A percentile compares a stretch with the other conserved stretches of the same genome.
These are phyloP conservation scores for Ceratocystis colombiana DNA, from an alignment of 2,329 filamentous ascomycete species.

Conservation along the genomic window DNA sequence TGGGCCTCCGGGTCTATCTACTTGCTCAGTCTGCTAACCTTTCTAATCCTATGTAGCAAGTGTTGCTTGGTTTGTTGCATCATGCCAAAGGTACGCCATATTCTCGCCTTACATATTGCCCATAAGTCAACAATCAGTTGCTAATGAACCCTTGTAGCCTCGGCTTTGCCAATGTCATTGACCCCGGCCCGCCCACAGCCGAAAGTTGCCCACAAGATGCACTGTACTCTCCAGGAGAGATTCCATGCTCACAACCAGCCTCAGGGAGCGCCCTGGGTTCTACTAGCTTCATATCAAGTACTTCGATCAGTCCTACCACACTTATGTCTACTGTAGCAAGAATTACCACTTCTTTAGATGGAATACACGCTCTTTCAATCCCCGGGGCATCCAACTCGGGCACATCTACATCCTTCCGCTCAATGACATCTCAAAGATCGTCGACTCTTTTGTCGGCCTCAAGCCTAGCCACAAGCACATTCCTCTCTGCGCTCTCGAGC, in stretches of 20 bases:
- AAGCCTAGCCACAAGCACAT: neutral
- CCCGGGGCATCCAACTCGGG: neutral
- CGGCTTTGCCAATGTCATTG: slow-evolving; percentile 23
- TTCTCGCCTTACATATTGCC: neutral
- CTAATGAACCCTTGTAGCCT: slow-evolving; percentile 16
- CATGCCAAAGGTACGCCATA: slow-evolving; percentile 24
- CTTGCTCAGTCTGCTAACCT: neutral
- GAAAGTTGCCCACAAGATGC: slow-evolving; percentile 18
- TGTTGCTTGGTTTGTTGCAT: slow-evolving; percentile 22
- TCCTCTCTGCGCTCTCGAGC: neutral
- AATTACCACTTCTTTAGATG: neutral
- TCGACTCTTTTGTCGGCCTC: neutral
- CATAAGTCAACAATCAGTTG: neutral
- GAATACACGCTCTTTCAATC: slow-evolving; percentile 16
- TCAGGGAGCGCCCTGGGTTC: neutral
- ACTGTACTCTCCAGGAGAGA: slow-evolving; percentile 19
- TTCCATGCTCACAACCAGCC: slow-evolving; percentile 6
- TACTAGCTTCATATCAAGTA: neutral
- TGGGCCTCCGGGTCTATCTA: neutral
- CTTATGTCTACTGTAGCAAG: neutral
- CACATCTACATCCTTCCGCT: neutral
- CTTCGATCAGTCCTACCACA: neutral
- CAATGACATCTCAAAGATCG: neutral
- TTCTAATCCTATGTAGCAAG: slow-evolving; percentile 21
- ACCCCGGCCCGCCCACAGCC: slow-evolving; percentile 19